A percentile compares a stretch with the other conserved stretches of the same genome.
These are phyloP conservation scores for Dictyostelium firmibasis DNA, from an alignment of 78 protist genomes.

Conservation along the genomic window DNA sequence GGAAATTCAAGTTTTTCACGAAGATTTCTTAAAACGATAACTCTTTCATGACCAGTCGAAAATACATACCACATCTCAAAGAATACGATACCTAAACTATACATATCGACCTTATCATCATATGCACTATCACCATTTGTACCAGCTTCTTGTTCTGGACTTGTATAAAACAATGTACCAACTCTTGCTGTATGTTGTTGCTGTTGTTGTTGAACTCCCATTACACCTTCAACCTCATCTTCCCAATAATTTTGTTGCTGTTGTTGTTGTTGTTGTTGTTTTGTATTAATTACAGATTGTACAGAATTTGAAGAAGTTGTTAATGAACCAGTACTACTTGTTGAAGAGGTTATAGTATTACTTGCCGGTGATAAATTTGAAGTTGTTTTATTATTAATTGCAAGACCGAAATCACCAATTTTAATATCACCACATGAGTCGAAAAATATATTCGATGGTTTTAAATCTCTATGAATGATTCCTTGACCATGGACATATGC, in stretches of 20 bases:
- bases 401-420: slow-evolving; percentile 74
- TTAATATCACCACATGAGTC: slow-evolving; percentile 82
- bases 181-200: slow-evolving; percentile 62
- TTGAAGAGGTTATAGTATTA: neutral
- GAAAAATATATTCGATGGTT: slow-evolving; percentile 81
- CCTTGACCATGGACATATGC: slow-evolving; percentile 80
- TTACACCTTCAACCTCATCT: neutral
- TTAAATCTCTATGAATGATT: slow-evolving; percentile 79
- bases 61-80: slow-evolving; percentile 88
- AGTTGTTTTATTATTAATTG: neutral
- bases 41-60: slow-evolving; percentile 84
- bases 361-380: neutral
- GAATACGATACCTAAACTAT: slow-evolving; percentile 88
- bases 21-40: slow-evolving; percentile 30
- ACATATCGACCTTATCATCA: slow-evolving; percentile 84
- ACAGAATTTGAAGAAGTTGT: neutral
- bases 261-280: neutral
- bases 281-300: neutral
- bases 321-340: neutral
- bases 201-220: neutral
- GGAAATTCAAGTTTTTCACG: slow-evolving; percentile 68
- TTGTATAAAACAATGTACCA: slow-evolving; percentile 73
- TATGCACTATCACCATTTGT: slow-evolving; percentile 68
- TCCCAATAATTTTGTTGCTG: neutral
- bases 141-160: slow-evolving; percentile 79